Evolutionary conservation across 129 eudicot species (phyloP).

Genomic region (Flaveria trinervia): DNA sequence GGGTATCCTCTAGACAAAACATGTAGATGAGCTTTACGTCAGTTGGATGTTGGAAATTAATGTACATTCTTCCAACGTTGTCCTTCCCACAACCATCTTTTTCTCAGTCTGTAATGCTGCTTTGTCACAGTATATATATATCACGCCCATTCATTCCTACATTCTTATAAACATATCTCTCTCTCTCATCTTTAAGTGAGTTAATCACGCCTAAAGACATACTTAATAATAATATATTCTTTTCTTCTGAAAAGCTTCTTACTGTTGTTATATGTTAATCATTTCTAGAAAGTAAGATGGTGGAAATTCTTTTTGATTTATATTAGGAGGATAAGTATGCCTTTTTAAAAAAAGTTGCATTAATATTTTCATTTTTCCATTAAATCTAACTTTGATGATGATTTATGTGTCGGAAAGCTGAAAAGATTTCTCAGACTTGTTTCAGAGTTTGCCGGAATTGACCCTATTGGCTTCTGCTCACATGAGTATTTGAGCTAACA

Average conservation of each 20-base stretch:
- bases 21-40: constrained; percentile 41
- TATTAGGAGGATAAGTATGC: neutral
- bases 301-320: no score
- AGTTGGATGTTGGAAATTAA: constrained; percentile 46
- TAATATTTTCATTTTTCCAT: neutral
- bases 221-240: no score
- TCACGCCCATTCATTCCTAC: constrained; percentile 37
- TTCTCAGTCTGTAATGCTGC: constrained; percentile 42
- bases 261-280: no score
- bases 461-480: constrained; percentile 22
- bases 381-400: constrained; percentile 32
- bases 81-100: constrained; percentile 42
- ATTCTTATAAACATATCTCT: neutral
- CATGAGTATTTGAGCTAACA: constrained; percentile 5
- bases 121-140: constrained; percentile 31
- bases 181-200: constrained; percentile 36
- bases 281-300: no score
- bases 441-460: constrained; percentile 57
- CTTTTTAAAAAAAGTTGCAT: neutral
- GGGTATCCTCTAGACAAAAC: constrained; percentile 24
- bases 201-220: constrained; percentile 64
- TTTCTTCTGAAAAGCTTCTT: no score
- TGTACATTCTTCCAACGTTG: constrained; percentile 53
- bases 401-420: constrained; percentile 39
- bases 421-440: constrained; percentile 22